Percentiles rank a stretch among this genome's conserved stretches.
phyloP scores from a whole-genome alignment of 2,329 filamentous ascomycete species.

The Fusarium sp. region DNA sequence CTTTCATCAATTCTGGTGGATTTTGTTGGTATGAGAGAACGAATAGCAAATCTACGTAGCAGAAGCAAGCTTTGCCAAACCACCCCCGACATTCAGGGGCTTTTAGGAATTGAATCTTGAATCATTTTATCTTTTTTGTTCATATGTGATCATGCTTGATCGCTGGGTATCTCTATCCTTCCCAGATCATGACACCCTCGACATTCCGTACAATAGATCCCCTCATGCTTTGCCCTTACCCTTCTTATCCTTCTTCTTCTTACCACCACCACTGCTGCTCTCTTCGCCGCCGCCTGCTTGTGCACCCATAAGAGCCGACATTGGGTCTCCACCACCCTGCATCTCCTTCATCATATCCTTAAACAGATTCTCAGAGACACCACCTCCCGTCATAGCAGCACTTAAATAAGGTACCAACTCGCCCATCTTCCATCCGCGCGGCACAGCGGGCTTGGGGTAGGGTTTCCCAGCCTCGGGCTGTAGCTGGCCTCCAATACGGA shows the following conservation, averaged over 20 bases:
- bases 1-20: constrained; percentile 16
- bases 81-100: background rate
- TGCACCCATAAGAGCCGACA: constrained; percentile 55
- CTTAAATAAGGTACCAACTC: constrained; percentile 87
- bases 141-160: constrained; percentile 25
- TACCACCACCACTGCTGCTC: constrained; percentile 43
- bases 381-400: constrained; percentile 89
- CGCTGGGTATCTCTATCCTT: constrained; percentile 30
- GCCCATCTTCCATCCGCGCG: constrained; percentile 90
- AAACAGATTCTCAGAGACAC: constrained; percentile 92
- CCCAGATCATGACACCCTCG: constrained; percentile 21
- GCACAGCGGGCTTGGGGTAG: constrained; percentile 77
- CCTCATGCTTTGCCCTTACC: constrained; percentile 50
- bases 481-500: constrained; percentile 78
- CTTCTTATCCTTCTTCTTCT: constrained; percentile 62
- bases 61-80: constrained; percentile 28
- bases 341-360: constrained; percentile 98
- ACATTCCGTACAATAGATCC: background rate
- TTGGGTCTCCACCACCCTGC: constrained; percentile 61
- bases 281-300: constrained; percentile 45
- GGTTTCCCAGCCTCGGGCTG: constrained; percentile 68
- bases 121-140: constrained; percentile 27
- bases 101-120: constrained; percentile 20
- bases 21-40: constrained; percentile 25
- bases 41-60: constrained; percentile 21